Evolutionary conservation across 2,329 filamentous ascomycete genomes (phyloP).

Genomic region (Sodiomyces alkalinus): DNA sequence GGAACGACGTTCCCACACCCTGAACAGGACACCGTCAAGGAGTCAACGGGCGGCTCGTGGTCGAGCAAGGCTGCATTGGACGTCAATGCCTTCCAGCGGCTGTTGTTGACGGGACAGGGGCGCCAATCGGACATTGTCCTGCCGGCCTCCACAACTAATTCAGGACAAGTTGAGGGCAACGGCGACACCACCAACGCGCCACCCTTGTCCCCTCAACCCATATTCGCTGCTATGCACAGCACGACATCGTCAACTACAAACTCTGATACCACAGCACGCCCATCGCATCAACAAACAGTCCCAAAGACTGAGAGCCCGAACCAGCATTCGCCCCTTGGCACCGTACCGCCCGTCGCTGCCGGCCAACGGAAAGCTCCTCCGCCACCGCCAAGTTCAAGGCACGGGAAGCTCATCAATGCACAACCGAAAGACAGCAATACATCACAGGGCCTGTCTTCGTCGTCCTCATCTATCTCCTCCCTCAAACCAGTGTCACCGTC

Average conservation of each 20-base stretch:
- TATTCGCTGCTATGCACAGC: no score
- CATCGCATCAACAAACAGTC: not conserved
- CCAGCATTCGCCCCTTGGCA: not conserved
- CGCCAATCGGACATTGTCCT: conserved; percentile 11
- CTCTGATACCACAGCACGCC: no score
- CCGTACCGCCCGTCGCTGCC: conserved; percentile 8
- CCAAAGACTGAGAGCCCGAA: not conserved
- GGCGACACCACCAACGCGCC: no score
- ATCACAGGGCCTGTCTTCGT: conserved; percentile 6
- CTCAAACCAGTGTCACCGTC: conserved; percentile 20
- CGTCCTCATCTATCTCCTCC: conserved; percentile 10
- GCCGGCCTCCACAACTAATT: conserved; percentile 9
- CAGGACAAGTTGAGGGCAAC: no score
- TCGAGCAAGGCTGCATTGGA: conserved; percentile 40
- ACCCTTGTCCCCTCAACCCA: no score
- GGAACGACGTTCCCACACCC: conserved; percentile 34
- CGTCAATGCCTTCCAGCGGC: conserved; percentile 61
- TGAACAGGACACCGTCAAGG: conserved; percentile 21
- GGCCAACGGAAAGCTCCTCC: conserved; percentile 44
- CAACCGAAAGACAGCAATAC: conserved; percentile 23
- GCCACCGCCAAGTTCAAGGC: conserved; percentile 56
- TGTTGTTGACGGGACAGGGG: conserved; percentile 59
- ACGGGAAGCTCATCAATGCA: conserved; percentile 57
- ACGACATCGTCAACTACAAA: no score
- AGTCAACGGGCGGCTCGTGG: conserved; percentile 7